A percentile compares a stretch with the other conserved stretches of the same genome.
phyloP scores from a whole-genome alignment of 768 basidiomycete species.

The Tylopilus sp. region DNA sequence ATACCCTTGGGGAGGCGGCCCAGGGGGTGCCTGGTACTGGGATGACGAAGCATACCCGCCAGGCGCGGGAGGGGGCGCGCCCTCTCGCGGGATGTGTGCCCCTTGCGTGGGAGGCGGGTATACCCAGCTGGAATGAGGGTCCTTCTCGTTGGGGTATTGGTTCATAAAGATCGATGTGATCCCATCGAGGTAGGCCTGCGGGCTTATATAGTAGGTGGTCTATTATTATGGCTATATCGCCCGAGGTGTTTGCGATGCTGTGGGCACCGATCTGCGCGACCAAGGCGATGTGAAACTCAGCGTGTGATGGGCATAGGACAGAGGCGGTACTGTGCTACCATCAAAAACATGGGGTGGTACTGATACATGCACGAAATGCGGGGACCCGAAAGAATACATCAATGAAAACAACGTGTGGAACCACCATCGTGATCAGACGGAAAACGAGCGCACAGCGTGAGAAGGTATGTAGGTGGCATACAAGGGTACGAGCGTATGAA shows the following conservation, averaged over 20 bases:
- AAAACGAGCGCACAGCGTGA: background rate
- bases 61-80: background rate
- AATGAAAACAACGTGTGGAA: slow-evolving; percentile 16
- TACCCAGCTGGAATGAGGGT: slow-evolving; percentile 13
- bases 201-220: background rate
- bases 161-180: slow-evolving; percentile 12
- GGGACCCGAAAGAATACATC: slow-evolving; percentile 11
- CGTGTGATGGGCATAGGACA: background rate
- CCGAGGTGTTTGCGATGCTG: background rate
- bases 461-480: slow-evolving; percentile 20
- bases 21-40: background rate
- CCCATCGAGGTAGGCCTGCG: background rate
- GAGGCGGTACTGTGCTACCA: slow-evolving; percentile 4
- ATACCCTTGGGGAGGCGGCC: slow-evolving; percentile 4
- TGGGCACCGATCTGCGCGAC: background rate
- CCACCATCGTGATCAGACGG: background rate
- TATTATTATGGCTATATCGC: background rate
- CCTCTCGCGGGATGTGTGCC: slow-evolving; percentile 9
- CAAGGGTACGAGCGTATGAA: background rate
- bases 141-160: slow-evolving; percentile 27
- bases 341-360: slow-evolving; percentile 4
- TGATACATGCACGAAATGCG: slow-evolving; percentile 14
- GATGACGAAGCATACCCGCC: background rate
- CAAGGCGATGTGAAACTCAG: background rate
- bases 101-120: slow-evolving; percentile 11